Evolutionary conservation across 2,329 filamentous ascomycete species (phyloP), one percentile per base, ranked within the genome.

Genomic region (Trichoderma hamatum): DNA sequence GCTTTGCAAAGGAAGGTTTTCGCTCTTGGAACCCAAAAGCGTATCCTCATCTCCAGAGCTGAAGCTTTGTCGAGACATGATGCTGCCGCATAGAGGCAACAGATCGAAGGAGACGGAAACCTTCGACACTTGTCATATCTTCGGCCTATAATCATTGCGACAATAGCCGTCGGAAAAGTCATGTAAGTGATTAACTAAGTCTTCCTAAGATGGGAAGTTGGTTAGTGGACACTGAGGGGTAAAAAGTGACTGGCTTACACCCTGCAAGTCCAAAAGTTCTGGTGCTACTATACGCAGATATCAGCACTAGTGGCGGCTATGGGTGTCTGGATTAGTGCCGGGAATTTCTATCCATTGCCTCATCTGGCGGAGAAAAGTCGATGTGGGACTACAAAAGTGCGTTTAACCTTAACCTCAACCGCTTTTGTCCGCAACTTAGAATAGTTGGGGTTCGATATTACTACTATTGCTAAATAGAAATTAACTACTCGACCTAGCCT

Each of bases 21-120:
- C 54, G 34, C 63, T 67, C 54, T 67, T 59, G 10, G 63, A 58
- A 16, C 28, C 54, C 63, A 67, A 14, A 11, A 67, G 26, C 26
- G 36, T 67, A 49, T 67, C 63, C 26, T 67, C 63, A 59, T 67
- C 63, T 19, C 58, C 63, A 28, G 54, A 67, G 21, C 63, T 54
- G 58, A 54, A 67, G 14, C 63, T 34, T 67, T 26, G 63, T 39
- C 63, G 63, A 46, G 63, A 59, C 63, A 67, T 67, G 28, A 58
- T 67, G 63, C 39, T 5, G 26, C 56, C n/a, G 34, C 36, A 11
- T 24, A 13, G n/a, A 24, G 10, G 16, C 16, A 34, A 21, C 30
- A 36, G 14, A 19, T 59, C 54, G n/a, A 26, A 28, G n/a, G 19
- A 34, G 19, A 3, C 21, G 3, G 9, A 16, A 51, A 3, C 14